A percentile compares a stretch with the other conserved stretches of the same genome.
Evolutionary conservation across 2,329 filamentous ascomycete genomes (phyloP).

Genomic region (Fusarium protoensiforme): DNA sequence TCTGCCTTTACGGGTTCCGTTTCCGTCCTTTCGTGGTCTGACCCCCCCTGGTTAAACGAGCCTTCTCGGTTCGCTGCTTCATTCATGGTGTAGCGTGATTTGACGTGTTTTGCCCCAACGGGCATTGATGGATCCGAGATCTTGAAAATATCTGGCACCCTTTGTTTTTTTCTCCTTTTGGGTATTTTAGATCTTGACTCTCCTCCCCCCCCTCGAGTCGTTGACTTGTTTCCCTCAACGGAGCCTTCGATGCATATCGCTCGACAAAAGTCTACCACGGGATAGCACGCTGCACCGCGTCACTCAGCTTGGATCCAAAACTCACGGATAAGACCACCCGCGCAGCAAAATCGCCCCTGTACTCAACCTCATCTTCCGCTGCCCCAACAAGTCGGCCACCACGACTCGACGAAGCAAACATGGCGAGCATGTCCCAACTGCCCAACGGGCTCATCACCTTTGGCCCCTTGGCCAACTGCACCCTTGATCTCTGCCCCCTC

Average conservation of each 20-base stretch:
- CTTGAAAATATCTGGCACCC: background rate
- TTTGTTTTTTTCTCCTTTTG: background rate
- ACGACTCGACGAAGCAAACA: background rate
- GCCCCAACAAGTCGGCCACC: background rate
- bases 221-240: background rate
- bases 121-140: background rate
- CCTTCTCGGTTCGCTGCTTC: background rate
- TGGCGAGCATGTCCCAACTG: conserved; percentile 15
- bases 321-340: background rate
- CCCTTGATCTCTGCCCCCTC: conserved; percentile 37
- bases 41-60: background rate
- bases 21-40: background rate
- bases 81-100: conserved; percentile 3
- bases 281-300: background rate
- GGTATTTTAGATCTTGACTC: background rate
- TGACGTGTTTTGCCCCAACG: background rate
- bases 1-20: background rate
- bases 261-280: background rate
- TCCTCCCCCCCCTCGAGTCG: background rate
- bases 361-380: background rate
- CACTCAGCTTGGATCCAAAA: background rate
- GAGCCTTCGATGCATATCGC: background rate
- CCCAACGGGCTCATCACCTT: conserved; percentile 39
- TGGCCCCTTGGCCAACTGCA: conserved; percentile 39
- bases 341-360: background rate